A percentile compares a stretch with the other conserved stretches of the same genome.
phyloP scores from a whole-genome alignment of 2,329 filamentous ascomycete genomes.

The Neobulgaria alba region DNA sequence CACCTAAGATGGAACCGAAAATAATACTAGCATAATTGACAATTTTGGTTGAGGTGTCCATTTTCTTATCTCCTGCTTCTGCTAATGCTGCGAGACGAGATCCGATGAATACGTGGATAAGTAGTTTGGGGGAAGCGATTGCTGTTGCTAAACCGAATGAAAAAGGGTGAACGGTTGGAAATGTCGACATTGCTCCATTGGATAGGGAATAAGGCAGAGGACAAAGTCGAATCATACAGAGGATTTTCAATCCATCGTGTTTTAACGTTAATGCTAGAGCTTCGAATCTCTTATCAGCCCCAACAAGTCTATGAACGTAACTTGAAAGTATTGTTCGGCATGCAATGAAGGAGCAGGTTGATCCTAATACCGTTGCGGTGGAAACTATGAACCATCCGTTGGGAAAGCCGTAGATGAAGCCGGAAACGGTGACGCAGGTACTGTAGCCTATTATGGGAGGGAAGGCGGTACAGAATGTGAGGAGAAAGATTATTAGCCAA shows the following conservation, averaged over 20 bases:
- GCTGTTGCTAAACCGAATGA: conserved; percentile 77
- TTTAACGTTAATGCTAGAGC: conserved; percentile 83
- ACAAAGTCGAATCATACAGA: conserved; percentile 87
- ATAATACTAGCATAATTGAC: conserved; percentile 79
- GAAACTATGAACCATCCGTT: conserved; percentile 67
- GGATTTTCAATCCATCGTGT: conserved; percentile 78
- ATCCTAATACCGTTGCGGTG: conserved; percentile 68
- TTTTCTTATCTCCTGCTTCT: conserved; percentile 71
- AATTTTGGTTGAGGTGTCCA: conserved; percentile 68
- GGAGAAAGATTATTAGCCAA: conserved; percentile 56
- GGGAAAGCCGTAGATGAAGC: conserved; percentile 64
- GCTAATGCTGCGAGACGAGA: conserved; percentile 72
- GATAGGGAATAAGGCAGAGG: conserved; percentile 87
- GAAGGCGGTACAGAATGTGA: conserved; percentile 60
- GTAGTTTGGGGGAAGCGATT: conserved; percentile 72
- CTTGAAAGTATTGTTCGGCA: conserved; percentile 69
- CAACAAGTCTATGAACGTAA: conserved; percentile 74
- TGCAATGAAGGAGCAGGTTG: conserved; percentile 69
- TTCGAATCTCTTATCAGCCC: conserved; percentile 76
- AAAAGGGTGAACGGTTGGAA: conserved; percentile 72
- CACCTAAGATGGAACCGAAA: conserved; percentile 61
- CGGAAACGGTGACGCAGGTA: conserved; percentile 56
- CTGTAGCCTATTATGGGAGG: conserved; percentile 66
- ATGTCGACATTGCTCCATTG: conserved; percentile 90
- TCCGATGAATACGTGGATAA: conserved; percentile 91